Conservation (phyloP, 2,329 filamentous ascomycete species). For the Penicillium sp. region DNA sequence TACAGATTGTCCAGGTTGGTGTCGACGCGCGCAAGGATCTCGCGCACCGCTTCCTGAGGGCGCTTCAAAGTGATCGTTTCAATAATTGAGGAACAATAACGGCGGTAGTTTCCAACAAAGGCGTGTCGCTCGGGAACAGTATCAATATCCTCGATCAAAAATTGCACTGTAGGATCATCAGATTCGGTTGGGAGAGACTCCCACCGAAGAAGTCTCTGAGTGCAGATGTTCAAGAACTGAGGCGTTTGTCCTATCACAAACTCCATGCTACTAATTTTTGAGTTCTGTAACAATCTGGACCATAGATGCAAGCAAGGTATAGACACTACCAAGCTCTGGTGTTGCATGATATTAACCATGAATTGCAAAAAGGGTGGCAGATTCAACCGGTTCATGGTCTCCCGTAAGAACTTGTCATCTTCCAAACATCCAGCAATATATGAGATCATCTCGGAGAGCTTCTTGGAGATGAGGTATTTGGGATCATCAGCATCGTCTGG, state of each 20-base stretch:
- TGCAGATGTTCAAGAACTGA: constrained; percentile 77
- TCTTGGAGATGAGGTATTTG: constrained; percentile 89
- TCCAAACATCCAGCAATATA: constrained; percentile 82
- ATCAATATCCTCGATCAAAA: constrained; percentile 90
- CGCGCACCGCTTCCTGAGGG: constrained; percentile 78
- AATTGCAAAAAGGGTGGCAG: constrained; percentile 75
- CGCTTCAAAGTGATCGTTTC: constrained; percentile 81
- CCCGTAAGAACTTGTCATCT: constrained; percentile 67
- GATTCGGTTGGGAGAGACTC: constrained; percentile 81
- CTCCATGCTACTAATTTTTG: constrained; percentile 59
- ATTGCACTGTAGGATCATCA: constrained; percentile 73
- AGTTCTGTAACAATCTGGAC: constrained; percentile 75
- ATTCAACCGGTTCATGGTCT: constrained; percentile 58
- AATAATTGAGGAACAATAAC: constrained; percentile 84
- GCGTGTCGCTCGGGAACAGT: constrained; percentile 90
- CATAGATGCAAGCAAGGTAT: constrained; percentile 90
- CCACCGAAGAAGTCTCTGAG: constrained; percentile 78
- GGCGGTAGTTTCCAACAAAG: constrained; percentile 91
- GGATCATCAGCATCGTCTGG: constrained; percentile 83
- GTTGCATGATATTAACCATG: constrained; percentile 74
- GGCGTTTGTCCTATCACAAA: constrained; percentile 66
- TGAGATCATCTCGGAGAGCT: constrained; percentile 89
- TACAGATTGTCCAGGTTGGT: constrained; percentile 73
- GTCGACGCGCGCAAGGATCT: constrained; percentile 80
- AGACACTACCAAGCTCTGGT: constrained; percentile 85